Evolutionary conservation across 208 protist species (phyloP), one percentile per base, ranked within the genome.

Genomic region (Vickermania ingenoplastis): DNA sequence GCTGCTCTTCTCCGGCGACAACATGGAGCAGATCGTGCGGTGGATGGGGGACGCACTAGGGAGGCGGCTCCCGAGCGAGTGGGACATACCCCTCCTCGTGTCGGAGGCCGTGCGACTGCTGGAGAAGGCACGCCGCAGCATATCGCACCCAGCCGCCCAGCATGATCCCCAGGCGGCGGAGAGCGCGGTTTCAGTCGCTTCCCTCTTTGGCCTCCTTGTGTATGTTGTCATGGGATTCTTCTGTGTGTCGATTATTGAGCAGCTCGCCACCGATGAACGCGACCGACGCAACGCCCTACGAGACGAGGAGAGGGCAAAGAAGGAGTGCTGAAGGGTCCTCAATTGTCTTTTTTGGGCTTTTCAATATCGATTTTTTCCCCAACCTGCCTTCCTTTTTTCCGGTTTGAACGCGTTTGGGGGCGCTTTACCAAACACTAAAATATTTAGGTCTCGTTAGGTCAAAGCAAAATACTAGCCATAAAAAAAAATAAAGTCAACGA

Each of bases 1-100:
- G 21, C 31, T 77, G 14, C 74, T 97, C 31, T 97, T 96, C 58
- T 89, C 81, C 0, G 83, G 85, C 21, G 73, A 94, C 54, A 79
- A 83, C 57, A 74, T 96, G 25, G 85, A 94, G 67, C 73, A 65
- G 7, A 31, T 83, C 1, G 69, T 90, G 31, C 62, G 57, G 36
- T 50, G 53, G 22, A 5, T 78, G 7, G 84, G 77, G 29, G 0
- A 53, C 14, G 25, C 53, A 23, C 57, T 69, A 1, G 69, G 64
- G 1, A 13, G 45, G 3, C 52, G 73, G 1, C 56, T 80, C 0
- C 75, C 81, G 11, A 21, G 7, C 22, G 11, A 5, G 17, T 45
- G 36, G 36, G 17, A 45, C 17, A 17, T 17, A 45, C 7, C 36
- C 36, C 7, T n/a, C 11, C 7, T 45, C 11, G 36, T 17, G 7